Evolutionary conservation across 1,284 basidiomycete species (phyloP).

Genomic region (Porogramme epimiltina): DNA sequence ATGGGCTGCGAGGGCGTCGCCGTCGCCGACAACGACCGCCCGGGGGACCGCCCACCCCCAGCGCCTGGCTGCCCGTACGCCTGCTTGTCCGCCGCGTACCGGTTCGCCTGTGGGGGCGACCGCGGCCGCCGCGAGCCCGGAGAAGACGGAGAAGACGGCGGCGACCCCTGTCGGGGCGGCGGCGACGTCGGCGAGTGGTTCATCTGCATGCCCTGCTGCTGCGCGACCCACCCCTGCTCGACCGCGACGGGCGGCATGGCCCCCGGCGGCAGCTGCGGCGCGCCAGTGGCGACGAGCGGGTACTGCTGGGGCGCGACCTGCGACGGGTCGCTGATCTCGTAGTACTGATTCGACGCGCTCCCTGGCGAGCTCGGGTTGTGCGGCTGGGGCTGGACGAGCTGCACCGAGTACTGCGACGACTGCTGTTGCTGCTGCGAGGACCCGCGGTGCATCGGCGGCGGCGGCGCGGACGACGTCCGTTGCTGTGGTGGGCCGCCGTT

Average conservation of each 20-base stretch:
- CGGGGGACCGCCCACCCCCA: slow-evolving; percentile 37
- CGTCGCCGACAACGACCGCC: slow-evolving; percentile 70
- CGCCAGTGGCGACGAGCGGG: slow-evolving; percentile 19
- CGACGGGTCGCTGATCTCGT: slow-evolving; percentile 33
- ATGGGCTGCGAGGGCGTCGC: slow-evolving; percentile 44
- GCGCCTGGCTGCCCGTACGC: slow-evolving; percentile 31
- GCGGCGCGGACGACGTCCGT: slow-evolving; percentile 28
- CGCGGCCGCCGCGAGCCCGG: slow-evolving; percentile 33
- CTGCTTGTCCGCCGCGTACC: slow-evolving; percentile 39
- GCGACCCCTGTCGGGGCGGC: slow-evolving; percentile 39
- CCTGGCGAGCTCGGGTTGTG: slow-evolving; percentile 21
- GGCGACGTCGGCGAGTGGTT: slow-evolving; percentile 34
- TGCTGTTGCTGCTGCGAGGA: slow-evolving; percentile 18
- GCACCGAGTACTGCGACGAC: slow-evolving; percentile 24
- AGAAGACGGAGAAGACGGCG: slow-evolving; percentile 20
- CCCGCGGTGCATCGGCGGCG: slow-evolving; percentile 16
- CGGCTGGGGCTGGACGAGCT: slow-evolving; percentile 38
- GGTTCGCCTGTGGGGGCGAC: slow-evolving; percentile 41
- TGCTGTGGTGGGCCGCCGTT: slow-evolving; percentile 9
- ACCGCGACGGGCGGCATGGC: slow-evolving; percentile 55
- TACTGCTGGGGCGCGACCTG: slow-evolving; percentile 35
- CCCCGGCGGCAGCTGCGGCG: slow-evolving; percentile 53
- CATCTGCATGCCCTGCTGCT: slow-evolving; percentile 7
- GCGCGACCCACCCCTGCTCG: slow-evolving; percentile 35
- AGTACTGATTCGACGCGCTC: slow-evolving; percentile 32